phyloP scores from a whole-genome alignment of 1,284 basidiomycete genomes.

The Fomes fomentarius region DNA sequence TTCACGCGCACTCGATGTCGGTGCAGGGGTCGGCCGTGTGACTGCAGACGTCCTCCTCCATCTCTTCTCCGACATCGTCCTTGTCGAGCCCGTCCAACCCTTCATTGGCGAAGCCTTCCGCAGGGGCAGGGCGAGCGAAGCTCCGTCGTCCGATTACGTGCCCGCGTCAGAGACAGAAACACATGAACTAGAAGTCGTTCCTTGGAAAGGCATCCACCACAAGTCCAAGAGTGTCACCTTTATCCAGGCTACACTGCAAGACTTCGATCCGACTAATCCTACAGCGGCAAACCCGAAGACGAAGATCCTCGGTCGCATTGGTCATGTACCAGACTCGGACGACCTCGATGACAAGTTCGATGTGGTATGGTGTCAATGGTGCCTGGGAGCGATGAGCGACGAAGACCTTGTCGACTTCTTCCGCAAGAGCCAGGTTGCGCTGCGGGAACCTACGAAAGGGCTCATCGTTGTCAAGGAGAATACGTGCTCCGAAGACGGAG shows the following conservation, averaged over 20 bases:
- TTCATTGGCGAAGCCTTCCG: constrained; percentile 77
- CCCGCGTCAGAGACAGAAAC: background rate
- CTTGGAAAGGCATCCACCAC: constrained; percentile 74
- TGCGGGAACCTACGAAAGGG: constrained; percentile 53
- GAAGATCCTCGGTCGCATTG: constrained; percentile 58
- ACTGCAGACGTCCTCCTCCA: constrained; percentile 85
- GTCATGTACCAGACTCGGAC: constrained; percentile 45
- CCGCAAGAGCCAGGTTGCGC: constrained; percentile 56
- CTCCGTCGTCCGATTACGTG: background rate
- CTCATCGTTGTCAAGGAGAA: constrained; percentile 93
- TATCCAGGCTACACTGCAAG: constrained; percentile 77
- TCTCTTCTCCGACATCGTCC: constrained; percentile 82
- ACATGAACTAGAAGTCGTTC: constrained; percentile 22
- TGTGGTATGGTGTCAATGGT: constrained; percentile 95
- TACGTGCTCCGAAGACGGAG: constrained; percentile 65
- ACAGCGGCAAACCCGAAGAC: constrained; percentile 35
- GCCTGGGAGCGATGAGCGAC: constrained; percentile 86
- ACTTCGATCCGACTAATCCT: constrained; percentile 68
- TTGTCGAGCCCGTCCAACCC: constrained; percentile 83
- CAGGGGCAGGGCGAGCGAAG: constrained; percentile 45
- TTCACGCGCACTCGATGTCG: constrained; percentile 85
- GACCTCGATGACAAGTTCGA: constrained; percentile 60
- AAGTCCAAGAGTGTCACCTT: constrained; percentile 80
- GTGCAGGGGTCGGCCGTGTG: constrained; percentile 90
- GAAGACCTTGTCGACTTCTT: constrained; percentile 80